These are phyloP conservation scores for Solanum neorickii DNA, from an alignment of 257 asterid species.

Conservation along the genomic window DNA sequence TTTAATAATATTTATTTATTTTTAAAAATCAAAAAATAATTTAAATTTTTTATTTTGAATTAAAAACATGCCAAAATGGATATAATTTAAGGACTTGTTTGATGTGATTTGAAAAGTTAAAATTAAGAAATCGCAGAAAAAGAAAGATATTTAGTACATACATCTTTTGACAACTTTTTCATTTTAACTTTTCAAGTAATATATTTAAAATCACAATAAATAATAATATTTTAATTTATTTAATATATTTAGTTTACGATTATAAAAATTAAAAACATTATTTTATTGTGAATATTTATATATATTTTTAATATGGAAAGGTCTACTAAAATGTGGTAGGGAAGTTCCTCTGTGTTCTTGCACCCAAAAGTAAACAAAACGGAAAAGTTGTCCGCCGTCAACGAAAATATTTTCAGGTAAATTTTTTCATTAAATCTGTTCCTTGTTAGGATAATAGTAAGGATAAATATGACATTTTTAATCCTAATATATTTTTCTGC, in stretches of 20 bases:
- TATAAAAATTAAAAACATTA: neutral
- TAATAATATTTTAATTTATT: too few species aligned
- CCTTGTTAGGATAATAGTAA: neutral
- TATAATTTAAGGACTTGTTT: neutral
- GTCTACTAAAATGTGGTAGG: neutral
- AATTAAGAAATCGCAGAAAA: too few species aligned
- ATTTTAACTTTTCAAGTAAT: too few species aligned
- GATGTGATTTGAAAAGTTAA: too few species aligned
- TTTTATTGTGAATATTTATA: neutral
- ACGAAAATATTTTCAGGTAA: neutral
- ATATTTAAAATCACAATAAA: too few species aligned
- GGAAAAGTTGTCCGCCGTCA: neutral
- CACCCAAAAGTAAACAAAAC: neutral
- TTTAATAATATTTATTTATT: too few species aligned
- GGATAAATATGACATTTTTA: neutral
- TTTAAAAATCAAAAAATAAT: too few species aligned
- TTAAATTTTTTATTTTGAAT: too few species aligned
- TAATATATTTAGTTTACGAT: too few species aligned
- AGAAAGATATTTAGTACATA: neutral
- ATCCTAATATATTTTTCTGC: neutral
- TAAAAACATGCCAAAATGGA: too few species aligned
- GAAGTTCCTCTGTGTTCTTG: neutral
- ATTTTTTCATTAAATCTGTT: neutral
- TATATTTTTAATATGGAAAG: neutral
- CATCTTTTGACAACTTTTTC: too few species aligned